Evolutionary conservation across 1,284 basidiomycete species (phyloP), one percentile per base, ranked within the genome.

Genomic region (Apiotrichum laibachii): DNA sequence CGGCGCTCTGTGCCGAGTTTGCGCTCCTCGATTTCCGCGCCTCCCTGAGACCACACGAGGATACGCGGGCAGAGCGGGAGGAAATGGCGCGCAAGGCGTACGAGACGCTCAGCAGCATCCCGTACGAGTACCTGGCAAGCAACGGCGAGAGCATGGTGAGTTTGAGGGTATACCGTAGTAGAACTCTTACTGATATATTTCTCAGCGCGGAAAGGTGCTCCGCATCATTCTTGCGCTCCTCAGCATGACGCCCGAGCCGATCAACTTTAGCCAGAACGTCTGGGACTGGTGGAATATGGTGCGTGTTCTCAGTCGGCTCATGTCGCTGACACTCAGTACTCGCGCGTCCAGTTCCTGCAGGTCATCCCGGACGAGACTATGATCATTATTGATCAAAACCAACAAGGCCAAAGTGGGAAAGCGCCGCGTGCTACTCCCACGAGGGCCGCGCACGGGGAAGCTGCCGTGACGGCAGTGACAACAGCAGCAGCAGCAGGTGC

Each of bases 211-310:
- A 21, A 72, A 72, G 39, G 69, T 72, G 1, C 59, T 72, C 3
- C 61, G 70, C 5, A 69, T 68, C 48, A 65, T 72, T 39, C 63
- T 72, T 8, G 60, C 64, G 2, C 53, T 72, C 19, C 48, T 72
- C 16, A 59, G 60, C 21, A 63, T 62, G 54, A 63, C 64, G 21
- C 62, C 58, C 22, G 60, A 65, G 55, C 64, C 66, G 1, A 60
- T 62, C 45, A 56, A 61, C 37, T 63, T 69, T 44, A 63, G 63
- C 16, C 63, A 65, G 42, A 61, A 57, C 19, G 59, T 69, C 0
- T 70, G 69, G 66, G 69, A 72, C 46, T 72, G 70, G 70, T 72
- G 70, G 70, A 69, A 69, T 56, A 69, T 72, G 67, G 66, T 65
- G 53, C 49, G 65, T n/a, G 15, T 11, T 1, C 16, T 56, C 12